Conservation (phyloP, 805 yeast genomes). For the Schizosaccharomyces lindneri region DNA sequence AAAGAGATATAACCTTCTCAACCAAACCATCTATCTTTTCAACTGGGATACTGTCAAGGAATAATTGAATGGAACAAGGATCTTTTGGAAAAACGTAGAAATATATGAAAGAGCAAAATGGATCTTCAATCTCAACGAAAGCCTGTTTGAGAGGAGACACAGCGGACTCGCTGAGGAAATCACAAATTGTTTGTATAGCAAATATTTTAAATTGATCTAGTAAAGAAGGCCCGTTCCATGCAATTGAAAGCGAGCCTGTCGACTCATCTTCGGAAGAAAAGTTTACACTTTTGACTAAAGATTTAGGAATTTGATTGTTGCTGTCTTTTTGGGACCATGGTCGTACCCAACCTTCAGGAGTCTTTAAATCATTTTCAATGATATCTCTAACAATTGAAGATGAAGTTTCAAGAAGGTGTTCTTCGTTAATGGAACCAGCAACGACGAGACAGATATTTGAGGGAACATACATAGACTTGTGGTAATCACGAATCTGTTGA, state of each 20-base stretch:
- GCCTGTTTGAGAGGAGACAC: conserved; percentile 47
- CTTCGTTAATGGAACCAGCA: conserved; percentile 64
- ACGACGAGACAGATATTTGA: conserved; percentile 63
- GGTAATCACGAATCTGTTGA: conserved; percentile 55
- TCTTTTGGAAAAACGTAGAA: conserved; percentile 50
- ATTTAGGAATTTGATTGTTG: conserved; percentile 18
- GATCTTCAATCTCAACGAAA: conserved; percentile 61
- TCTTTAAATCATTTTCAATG: conserved; percentile 17
- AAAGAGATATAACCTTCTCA: conserved; percentile 22
- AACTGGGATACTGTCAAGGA: conserved; percentile 51
- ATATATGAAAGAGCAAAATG: conserved; percentile 47
- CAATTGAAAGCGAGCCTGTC: conserved; percentile 44
- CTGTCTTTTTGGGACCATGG: conserved; percentile 56
- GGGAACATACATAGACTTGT: conserved; percentile 45
- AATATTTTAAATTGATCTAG: conserved; percentile 26
- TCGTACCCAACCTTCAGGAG: conserved; percentile 15
- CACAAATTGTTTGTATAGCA: conserved; percentile 47
- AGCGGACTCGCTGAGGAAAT: conserved; percentile 53
- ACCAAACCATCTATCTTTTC: conserved; percentile 32
- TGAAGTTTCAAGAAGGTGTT: conserved; percentile 39
- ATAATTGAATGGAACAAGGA: background rate
- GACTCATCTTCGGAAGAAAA: conserved; percentile 82
- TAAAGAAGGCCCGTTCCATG: conserved; percentile 64
- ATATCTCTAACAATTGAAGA: conserved; percentile 34
- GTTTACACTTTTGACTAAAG: conserved; percentile 20